A percentile compares a stretch with the other conserved stretches of the same genome.
These are phyloP conservation scores for Peronospora farinosa DNA, from an alignment of 352 stramenopile genomes.

Conservation along the genomic window DNA sequence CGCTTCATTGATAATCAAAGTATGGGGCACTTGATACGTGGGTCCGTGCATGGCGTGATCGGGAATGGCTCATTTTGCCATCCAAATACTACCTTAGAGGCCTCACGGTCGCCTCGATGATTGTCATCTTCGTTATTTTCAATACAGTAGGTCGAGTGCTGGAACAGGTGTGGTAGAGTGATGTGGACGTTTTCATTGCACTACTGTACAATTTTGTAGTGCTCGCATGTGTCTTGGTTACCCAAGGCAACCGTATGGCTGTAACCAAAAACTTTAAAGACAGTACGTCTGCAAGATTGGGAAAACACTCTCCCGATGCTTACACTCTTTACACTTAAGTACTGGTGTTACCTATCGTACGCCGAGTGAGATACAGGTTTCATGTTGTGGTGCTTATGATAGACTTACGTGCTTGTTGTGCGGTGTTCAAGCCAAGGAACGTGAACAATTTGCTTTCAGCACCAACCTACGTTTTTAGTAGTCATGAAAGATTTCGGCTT, in stretches of 20 bases:
- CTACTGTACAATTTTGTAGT: slow-evolving; percentile 71
- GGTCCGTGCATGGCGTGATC: slow-evolving; percentile 33
- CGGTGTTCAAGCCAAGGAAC: slow-evolving; percentile 36
- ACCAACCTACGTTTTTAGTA: slow-evolving; percentile 54
- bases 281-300: slow-evolving; percentile 42
- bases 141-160: slow-evolving; percentile 55
- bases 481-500: background rate
- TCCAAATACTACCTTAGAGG: slow-evolving; percentile 62
- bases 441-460: slow-evolving; percentile 70
- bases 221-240: slow-evolving; percentile 48
- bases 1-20: slow-evolving; percentile 26
- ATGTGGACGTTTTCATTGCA: slow-evolving; percentile 54
- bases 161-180: slow-evolving; percentile 66
- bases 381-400: background rate
- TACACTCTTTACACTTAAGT: slow-evolving; percentile 58
- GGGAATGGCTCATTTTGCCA: slow-evolving; percentile 55
- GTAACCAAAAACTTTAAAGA: slow-evolving; percentile 47
- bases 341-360: slow-evolving; percentile 50
- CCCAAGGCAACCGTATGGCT: slow-evolving; percentile 37
- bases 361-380: background rate
- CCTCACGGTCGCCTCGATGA: slow-evolving; percentile 41
- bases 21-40: slow-evolving; percentile 31
- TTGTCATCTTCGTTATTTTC: slow-evolving; percentile 61
- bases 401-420: slow-evolving; percentile 1
- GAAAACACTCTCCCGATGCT: slow-evolving; percentile 47